Evolutionary conservation across 225 moss, liverwort and hornwort genomes (phyloP).

Genomic region (Bryum argenteum): DNA sequence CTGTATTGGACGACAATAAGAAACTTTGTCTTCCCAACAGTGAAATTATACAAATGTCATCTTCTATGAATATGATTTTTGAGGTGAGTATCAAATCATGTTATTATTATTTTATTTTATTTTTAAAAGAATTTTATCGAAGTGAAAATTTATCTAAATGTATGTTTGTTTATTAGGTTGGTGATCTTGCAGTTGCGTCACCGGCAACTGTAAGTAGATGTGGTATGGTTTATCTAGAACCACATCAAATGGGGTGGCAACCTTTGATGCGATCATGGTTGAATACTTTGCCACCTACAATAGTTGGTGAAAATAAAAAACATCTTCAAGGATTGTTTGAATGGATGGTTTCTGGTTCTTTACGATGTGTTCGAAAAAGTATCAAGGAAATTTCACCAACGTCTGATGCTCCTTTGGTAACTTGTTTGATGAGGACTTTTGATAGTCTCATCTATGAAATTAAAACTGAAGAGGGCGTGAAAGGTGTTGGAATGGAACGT

Average conservation of each 20-base stretch:
- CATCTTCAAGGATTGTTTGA: constrained; percentile 82
- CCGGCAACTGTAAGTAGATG: constrained; percentile 89
- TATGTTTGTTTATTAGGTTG: constrained; percentile 49
- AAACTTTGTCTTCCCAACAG: constrained; percentile 88
- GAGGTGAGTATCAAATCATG: constrained; percentile 40
- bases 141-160: background rate
- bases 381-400: constrained; percentile 85
- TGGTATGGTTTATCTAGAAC: constrained; percentile 91
- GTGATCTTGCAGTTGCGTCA: constrained; percentile 91
- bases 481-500: constrained; percentile 59
- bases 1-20: constrained; percentile 86
- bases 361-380: constrained; percentile 67
- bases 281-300: constrained; percentile 63
- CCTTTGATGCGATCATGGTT: constrained; percentile 82
- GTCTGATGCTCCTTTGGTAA: constrained; percentile 73
- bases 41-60: constrained; percentile 91
- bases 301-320: constrained; percentile 55
- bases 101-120: background rate
- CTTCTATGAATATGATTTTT: constrained; percentile 92
- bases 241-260: constrained; percentile 88
- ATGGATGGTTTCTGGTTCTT: constrained; percentile 72
- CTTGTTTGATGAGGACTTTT: constrained; percentile 74
- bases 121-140: background rate
- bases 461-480: constrained; percentile 69
- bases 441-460: constrained; percentile 79